Base-by-base conservation (phyloP, 495 filamentous ascomycete genomes). In the Ramalina peruviana region DNA sequence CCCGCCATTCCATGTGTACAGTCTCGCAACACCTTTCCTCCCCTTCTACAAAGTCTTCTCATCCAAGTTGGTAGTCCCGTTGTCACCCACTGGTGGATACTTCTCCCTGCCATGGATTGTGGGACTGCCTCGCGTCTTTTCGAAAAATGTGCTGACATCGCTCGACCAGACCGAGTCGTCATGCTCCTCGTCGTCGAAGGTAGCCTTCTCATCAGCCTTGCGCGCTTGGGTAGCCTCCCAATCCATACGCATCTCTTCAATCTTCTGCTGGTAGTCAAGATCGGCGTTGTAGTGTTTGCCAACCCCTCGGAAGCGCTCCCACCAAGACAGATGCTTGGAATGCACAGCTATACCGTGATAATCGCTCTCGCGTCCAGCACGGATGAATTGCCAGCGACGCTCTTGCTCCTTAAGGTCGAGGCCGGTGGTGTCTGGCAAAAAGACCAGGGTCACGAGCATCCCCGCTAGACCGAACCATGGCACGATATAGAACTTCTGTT, bases 341-440 rank as follows among this genome's bases (percentile, higher is more conserved):
- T 94, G 86, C 45, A 94, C 75, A 50, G 88, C 88, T 41, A 90
- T 77, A 48, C 88, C 88, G 64, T 92, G 87, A 67, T 95, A 94
- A 20, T 94, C 85, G 17, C 74, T 52, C 53, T 79, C 80, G 37
- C 77, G 78, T 54, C 86, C 85, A 0, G 75, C 66, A 37, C 85
- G 80, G 60, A 95, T 80, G 64, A 76, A 94, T 39, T 70, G 60
- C 84, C 85, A 95, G 50, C 88, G 78, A 42, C 87, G 82, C 65
- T 95, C 88, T 66, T 94, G 88, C 65, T 95, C 88, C 72, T 92
- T 90, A 43, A 95, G 77, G 58, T 94, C 88, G 12, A 94, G 80
- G 41, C 88, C 88, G 11, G 88, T 95, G 54, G 88, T 95, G 60
- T 94, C 88, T 3, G 88, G 88, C 3, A 94, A 79, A 74, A 87